phyloP scores from a whole-genome alignment of 148 eudicot species.

The Persicaria tinctoria region DNA sequence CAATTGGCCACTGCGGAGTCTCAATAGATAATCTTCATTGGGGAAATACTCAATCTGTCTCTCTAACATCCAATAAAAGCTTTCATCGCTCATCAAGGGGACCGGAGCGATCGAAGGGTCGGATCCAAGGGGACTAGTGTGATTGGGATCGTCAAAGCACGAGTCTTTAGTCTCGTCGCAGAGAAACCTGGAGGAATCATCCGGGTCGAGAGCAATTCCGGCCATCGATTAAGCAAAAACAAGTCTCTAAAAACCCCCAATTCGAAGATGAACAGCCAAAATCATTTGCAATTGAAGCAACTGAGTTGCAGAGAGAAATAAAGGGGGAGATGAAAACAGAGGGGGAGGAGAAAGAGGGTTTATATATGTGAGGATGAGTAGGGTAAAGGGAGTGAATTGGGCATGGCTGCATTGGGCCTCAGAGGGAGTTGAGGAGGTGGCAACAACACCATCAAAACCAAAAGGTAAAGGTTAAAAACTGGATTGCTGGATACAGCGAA shows the following conservation, averaged over 20 bases:
- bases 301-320: background rate
- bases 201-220: background rate
- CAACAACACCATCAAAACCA: background rate
- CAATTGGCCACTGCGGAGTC: constrained; percentile 49
- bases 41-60: constrained; percentile 52
- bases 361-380: background rate
- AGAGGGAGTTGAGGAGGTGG: too few relatives aligned
- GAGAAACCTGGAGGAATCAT: constrained; percentile 21
- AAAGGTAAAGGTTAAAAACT: background rate
- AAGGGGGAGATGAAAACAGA: constrained; percentile 2
- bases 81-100: constrained; percentile 41
- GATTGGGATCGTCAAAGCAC: constrained; percentile 39
- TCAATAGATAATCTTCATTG: constrained; percentile 50
- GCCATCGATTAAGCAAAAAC: background rate
- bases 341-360: constrained; percentile 5
- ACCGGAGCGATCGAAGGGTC: constrained; percentile 24
- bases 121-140: background rate
- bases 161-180: constrained; percentile 43
- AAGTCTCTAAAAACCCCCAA: background rate
- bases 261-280: background rate
- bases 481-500: constrained; percentile 3
- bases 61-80: constrained; percentile 38
- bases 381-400: background rate
- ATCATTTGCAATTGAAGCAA: background rate
- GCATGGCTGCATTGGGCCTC: background rate